phyloP scores from a whole-genome alignment of 2,329 filamentous ascomycete species.

The Hirsutella rhossiliensis region DNA sequence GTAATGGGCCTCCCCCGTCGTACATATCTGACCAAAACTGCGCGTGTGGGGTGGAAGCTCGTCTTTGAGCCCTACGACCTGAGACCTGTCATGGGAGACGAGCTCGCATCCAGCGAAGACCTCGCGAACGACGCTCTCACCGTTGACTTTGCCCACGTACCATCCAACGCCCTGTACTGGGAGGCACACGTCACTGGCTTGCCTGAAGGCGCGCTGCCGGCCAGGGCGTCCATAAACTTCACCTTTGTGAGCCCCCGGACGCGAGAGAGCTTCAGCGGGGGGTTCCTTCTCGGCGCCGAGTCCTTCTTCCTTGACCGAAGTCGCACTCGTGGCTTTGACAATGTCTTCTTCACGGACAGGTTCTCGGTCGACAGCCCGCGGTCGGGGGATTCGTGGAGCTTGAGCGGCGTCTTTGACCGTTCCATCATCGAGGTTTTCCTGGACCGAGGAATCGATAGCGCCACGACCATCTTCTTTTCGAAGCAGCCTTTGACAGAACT shows the following conservation, averaged over 20 bases:
- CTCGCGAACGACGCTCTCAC: conserved; percentile 35
- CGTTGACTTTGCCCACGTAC: conserved; percentile 36
- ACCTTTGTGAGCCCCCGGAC: conserved; percentile 12
- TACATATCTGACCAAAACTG: conserved; percentile 37
- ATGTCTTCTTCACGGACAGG: conserved; percentile 20
- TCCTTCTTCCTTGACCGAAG: conserved; percentile 17
- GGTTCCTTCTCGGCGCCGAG: conserved; percentile 14
- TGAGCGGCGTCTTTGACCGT: conserved; percentile 22
- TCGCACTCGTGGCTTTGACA: conserved; percentile 14
- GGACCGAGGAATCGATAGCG: conserved; percentile 19
- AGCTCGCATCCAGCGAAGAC: conserved; percentile 28
- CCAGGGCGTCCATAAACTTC: conserved; percentile 16
- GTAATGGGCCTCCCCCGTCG: conserved; percentile 27
- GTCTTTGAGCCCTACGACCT: conserved; percentile 37
- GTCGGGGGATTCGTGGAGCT: conserved; percentile 10
- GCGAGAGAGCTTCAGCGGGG: conserved; percentile 14
- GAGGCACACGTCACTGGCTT: conserved; percentile 37
- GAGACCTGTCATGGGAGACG: conserved; percentile 29
- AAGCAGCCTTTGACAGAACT: conserved; percentile 13
- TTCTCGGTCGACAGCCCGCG: conserved; percentile 11
- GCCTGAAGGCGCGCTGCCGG: conserved; percentile 6
- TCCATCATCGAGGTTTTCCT: conserved; percentile 23
- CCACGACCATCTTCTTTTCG: conserved; percentile 18
- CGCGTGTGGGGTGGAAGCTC: conserved; percentile 38
- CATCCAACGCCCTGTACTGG: conserved; percentile 40